phyloP scores from a whole-genome alignment of 2,329 filamentous ascomycete species.

The Leptosphaerulina australis region DNA sequence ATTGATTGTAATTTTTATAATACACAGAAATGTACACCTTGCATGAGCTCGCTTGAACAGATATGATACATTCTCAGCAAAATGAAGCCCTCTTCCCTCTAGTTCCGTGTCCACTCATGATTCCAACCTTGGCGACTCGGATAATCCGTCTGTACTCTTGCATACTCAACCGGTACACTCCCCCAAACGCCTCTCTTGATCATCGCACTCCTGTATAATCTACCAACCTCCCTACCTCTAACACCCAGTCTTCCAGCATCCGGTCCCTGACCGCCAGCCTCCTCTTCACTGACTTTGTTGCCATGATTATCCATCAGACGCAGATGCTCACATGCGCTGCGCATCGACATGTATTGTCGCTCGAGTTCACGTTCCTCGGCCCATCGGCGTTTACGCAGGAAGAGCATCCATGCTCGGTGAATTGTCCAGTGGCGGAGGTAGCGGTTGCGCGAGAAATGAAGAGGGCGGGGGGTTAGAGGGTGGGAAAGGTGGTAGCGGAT shows the following conservation, averaged over 20 bases:
- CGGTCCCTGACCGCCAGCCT: constrained; percentile 62
- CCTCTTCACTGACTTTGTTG: constrained; percentile 50
- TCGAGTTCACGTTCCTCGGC: constrained; percentile 73
- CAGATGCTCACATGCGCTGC: constrained; percentile 83
- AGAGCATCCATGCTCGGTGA: constrained; percentile 91
- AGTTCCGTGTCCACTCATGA: constrained; percentile 78
- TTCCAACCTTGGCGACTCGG: constrained; percentile 86
- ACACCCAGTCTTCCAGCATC: constrained; percentile 35
- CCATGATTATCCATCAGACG: constrained; percentile 57
- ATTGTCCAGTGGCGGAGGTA: constrained; percentile 98
- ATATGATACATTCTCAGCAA: neutral
- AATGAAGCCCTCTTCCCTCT: neutral
- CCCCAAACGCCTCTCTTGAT: constrained; percentile 85
- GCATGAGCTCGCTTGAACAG: neutral
- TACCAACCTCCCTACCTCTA: constrained; percentile 63
- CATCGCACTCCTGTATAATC: constrained; percentile 86
- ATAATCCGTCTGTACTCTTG: constrained; percentile 80
- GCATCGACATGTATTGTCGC: constrained; percentile 82
- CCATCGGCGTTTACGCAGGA: constrained; percentile 71
- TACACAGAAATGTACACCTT: constrained; percentile 2
- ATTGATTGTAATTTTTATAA: neutral
- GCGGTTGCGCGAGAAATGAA: constrained; percentile 87
- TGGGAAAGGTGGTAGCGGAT: constrained; percentile 75
- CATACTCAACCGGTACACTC: constrained; percentile 93
- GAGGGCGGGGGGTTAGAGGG: constrained; percentile 72